These are phyloP conservation scores for Boletellus deceptivus DNA, from an alignment of 1,284 basidiomycete species.

Conservation along the genomic window DNA sequence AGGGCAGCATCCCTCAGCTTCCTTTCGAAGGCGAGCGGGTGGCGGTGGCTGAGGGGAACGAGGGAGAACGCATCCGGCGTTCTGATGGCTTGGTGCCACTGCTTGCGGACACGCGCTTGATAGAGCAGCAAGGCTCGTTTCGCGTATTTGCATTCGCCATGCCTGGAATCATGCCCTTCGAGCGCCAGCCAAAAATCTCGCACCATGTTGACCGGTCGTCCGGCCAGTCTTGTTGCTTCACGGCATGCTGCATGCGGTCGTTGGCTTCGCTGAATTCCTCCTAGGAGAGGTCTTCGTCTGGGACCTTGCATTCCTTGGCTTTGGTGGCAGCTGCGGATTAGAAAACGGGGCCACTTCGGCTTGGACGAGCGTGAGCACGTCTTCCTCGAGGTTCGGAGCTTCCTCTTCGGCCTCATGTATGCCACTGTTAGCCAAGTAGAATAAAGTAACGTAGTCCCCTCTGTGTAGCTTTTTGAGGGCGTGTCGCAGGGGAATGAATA, in stretches of 20 bases:
- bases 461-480: not conserved
- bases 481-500: not conserved
- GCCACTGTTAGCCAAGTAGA: not conserved
- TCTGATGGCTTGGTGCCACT: not conserved
- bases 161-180: not conserved
- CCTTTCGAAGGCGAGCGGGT: no score
- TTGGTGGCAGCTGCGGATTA: not conserved
- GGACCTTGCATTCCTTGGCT: not conserved
- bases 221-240: not conserved
- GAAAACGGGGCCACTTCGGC: not conserved
- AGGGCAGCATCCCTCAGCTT: no score
- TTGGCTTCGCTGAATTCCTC: conserved; percentile 4
- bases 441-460: not conserved
- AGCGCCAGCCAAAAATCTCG: not conserved
- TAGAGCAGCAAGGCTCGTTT: not conserved
- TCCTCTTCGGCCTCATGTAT: not conserved
- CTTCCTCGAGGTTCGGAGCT: rapidly evolving
- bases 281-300: not conserved
- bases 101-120: not conserved
- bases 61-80: not conserved
- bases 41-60: no score
- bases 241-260: not conserved
- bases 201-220: not conserved
- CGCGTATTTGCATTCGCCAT: no score
- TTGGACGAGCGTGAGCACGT: not conserved